Percentiles rank a stretch among this genome's conserved stretches.
phyloP scores from a whole-genome alignment of 225 moss, liverwort and hornwort genomes.

The Polytrichum formosum region DNA sequence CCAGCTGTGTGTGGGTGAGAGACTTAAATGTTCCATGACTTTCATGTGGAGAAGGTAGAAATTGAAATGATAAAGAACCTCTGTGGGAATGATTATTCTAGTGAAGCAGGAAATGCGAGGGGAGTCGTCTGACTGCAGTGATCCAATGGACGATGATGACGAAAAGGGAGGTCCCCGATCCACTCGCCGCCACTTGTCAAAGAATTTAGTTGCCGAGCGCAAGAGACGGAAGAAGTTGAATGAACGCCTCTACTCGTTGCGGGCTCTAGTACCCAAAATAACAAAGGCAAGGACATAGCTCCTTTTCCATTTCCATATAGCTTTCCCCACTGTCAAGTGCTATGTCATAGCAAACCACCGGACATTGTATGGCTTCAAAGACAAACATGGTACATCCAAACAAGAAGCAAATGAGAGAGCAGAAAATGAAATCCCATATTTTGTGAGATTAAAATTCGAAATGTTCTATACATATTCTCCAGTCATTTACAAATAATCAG shows the following conservation, averaged over 20 bases:
- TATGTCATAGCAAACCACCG: too few species aligned
- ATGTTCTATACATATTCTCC: too few species aligned
- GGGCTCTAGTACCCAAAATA: slow-evolving; percentile 97
- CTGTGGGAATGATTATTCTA: slow-evolving; percentile 22
- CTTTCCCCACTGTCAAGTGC: too few species aligned
- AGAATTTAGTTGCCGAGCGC: slow-evolving; percentile 95
- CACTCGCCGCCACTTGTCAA: slow-evolving; percentile 86
- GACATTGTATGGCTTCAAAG: too few species aligned
- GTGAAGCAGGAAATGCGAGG: slow-evolving; percentile 95
- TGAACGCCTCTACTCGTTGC: slow-evolving; percentile 90
- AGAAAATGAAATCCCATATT: too few species aligned
- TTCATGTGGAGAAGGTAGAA: not conserved
- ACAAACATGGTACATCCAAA: too few species aligned
- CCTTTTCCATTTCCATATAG: too few species aligned
- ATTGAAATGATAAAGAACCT: not conserved
- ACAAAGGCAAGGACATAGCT: slow-evolving; percentile 59
- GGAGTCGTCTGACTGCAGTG: slow-evolving; percentile 98
- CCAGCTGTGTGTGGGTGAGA: too few species aligned
- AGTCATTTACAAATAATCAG: too few species aligned
- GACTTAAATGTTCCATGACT: too few species aligned
- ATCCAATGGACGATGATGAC: slow-evolving; percentile 95
- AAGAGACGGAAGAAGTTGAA: slow-evolving; percentile 97
- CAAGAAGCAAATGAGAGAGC: too few species aligned
- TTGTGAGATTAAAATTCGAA: too few species aligned
- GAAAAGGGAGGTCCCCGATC: slow-evolving; percentile 81